Evolutionary conservation across 2,329 filamentous ascomycete genomes (phyloP).

Genomic region (Emericellopsis cladophorae): DNA sequence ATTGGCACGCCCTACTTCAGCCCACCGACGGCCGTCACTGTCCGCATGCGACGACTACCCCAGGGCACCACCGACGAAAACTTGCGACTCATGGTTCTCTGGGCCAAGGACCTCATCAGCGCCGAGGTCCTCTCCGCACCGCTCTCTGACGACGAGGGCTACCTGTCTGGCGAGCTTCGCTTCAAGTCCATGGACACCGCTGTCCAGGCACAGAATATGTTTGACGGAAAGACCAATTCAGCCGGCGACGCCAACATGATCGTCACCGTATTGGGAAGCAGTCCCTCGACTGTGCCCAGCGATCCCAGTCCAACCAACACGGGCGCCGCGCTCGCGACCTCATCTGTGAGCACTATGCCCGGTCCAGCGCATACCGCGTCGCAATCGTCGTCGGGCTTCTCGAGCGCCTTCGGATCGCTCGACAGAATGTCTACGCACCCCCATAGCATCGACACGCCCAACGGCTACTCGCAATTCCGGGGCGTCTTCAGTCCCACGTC

Average conservation of each 20-base stretch:
- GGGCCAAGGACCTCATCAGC: constrained; percentile 40
- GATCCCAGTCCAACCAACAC: constrained; percentile 10
- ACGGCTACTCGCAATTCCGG: constrained; percentile 19
- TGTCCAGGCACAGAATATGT: constrained; percentile 40
- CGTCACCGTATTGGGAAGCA: constrained; percentile 20
- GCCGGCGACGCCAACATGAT: constrained; percentile 37
- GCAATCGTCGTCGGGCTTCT: constrained; percentile 47
- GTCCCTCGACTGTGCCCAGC: background rate
- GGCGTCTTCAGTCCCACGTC: constrained; percentile 62
- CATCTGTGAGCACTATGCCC: constrained; percentile 13
- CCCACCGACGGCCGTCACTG: constrained; percentile 19
- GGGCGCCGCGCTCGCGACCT: constrained; percentile 5
- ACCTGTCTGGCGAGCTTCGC: constrained; percentile 36
- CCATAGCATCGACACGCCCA: background rate
- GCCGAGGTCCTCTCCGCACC: constrained; percentile 38
- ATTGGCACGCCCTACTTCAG: constrained; percentile 24
- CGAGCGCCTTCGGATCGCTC: constrained; percentile 46
- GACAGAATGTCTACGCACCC: constrained; percentile 43
- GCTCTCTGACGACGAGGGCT: constrained; percentile 34
- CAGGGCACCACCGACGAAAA: constrained; percentile 39
- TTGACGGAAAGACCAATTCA: constrained; percentile 41
- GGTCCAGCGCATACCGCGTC: constrained; percentile 25
- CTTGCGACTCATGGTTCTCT: constrained; percentile 43
- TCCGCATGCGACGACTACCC: constrained; percentile 43
- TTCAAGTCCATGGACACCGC: constrained; percentile 42